phyloP scores from a whole-genome alignment of 169 alveolate genomes.

The Babesia ovis region DNA sequence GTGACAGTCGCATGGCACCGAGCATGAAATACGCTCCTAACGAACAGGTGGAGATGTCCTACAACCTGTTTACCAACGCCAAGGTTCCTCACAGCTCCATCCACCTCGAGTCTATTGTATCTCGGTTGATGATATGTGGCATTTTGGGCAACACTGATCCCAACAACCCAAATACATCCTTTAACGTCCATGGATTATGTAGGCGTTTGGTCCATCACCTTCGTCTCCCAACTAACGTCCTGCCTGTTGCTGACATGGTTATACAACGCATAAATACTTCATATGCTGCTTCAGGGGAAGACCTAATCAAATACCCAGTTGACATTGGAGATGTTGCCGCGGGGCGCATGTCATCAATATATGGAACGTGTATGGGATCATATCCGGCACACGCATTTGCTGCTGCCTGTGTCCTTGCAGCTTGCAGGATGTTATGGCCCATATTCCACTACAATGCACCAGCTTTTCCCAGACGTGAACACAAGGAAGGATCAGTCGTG shows the following conservation, averaged over 20 bases:
- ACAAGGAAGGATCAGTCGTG: neutral
- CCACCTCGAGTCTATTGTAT: conserved; percentile 20
- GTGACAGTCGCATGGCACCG: conserved; percentile 12
- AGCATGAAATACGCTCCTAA: conserved; percentile 8
- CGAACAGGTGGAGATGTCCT: conserved; percentile 32
- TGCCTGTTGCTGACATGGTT: conserved; percentile 40
- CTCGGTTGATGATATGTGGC: conserved; percentile 38
- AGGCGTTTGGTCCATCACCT: conserved; percentile 48
- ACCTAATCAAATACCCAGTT: neutral
- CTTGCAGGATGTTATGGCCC: conserved; percentile 66
- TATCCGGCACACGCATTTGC: conserved; percentile 39
- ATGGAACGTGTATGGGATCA: conserved; percentile 24
- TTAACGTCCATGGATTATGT: conserved; percentile 36
- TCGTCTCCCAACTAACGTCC: conserved; percentile 42
- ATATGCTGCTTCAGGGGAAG: neutral
- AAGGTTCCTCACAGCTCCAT: conserved; percentile 30
- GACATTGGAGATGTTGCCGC: neutral
- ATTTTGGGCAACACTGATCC: neutral
- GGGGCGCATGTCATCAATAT: conserved; percentile 17
- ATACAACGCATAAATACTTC: neutral
- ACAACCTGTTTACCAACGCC: conserved; percentile 40
- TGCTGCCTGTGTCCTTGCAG: conserved; percentile 49
- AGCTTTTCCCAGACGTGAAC: conserved; percentile 22
- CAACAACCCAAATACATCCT: neutral
- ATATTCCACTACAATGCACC: conserved; percentile 54